Percentiles rank a stretch among this genome's conserved stretches.
Evolutionary conservation across 2,329 filamentous ascomycete genomes (phyloP).

Genomic region (Neurospora crassa): DNA sequence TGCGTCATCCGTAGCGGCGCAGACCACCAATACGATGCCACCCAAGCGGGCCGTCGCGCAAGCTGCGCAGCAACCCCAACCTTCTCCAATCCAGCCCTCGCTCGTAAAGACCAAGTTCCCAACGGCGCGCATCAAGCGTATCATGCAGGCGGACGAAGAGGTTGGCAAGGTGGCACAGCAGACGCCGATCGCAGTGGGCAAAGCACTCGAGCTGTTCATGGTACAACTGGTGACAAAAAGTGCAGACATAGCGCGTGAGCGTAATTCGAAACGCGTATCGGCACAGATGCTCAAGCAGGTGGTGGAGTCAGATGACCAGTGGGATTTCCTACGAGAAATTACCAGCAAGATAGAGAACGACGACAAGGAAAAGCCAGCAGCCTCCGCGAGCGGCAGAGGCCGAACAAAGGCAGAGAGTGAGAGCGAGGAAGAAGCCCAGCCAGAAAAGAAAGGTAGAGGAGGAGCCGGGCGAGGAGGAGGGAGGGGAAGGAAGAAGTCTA

Average conservation of each 20-base stretch:
- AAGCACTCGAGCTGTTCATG: slow-evolving; percentile 97
- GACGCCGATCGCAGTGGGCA: slow-evolving; percentile 89
- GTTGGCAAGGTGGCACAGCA: slow-evolving; percentile 98
- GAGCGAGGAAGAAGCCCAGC: slow-evolving; percentile 32
- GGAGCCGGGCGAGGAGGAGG: slow-evolving; percentile 15
- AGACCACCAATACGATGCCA: slow-evolving; percentile 25
- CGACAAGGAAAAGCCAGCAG: slow-evolving; percentile 30
- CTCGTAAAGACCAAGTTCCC: slow-evolving; percentile 93
- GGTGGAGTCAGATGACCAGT: slow-evolving; percentile 78
- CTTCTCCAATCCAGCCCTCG: slow-evolving; percentile 43
- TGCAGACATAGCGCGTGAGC: slow-evolving; percentile 70
- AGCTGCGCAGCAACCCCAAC: slow-evolving; percentile 4
- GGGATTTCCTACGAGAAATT: slow-evolving; percentile 89
- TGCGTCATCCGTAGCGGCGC: slow-evolving; percentile 16
- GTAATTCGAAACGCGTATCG: slow-evolving; percentile 81
- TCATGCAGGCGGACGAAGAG: slow-evolving; percentile 99
- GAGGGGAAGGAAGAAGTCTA: slow-evolving; percentile 18
- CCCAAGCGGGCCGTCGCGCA: slow-evolving; percentile 27
- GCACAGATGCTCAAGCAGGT: slow-evolving; percentile 88
- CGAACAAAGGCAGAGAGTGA: slow-evolving; percentile 40
- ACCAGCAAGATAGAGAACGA: slow-evolving; percentile 65
- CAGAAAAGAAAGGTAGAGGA: slow-evolving; percentile 37
- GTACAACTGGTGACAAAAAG: slow-evolving; percentile 84
- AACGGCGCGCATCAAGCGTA: slow-evolving; percentile 93
- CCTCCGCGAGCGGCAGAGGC: slow-evolving; percentile 12